These are phyloP conservation scores for Penicillium glabrum DNA, from an alignment of 2,329 filamentous ascomycete genomes.

Conservation along the genomic window DNA sequence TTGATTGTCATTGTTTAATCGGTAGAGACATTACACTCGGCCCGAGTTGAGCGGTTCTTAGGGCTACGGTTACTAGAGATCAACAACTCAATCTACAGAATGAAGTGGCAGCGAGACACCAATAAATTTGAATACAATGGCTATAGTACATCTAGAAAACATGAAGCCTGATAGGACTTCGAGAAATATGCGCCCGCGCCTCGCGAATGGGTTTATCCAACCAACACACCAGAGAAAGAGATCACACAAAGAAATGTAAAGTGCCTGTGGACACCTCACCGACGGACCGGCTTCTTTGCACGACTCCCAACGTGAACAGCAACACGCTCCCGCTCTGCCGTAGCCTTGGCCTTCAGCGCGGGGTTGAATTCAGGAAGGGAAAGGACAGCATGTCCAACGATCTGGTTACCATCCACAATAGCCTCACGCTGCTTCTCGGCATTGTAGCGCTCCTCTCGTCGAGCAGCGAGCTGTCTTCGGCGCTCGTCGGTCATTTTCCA, in stretches of 20 bases:
- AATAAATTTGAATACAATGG: slow-evolving; percentile 23
- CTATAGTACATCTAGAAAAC: slow-evolving; percentile 28
- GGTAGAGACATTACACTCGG: neutral
- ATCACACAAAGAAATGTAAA: slow-evolving; percentile 22
- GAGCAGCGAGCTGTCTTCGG: slow-evolving; percentile 62
- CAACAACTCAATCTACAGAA: neutral
- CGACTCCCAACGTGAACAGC: slow-evolving; percentile 27
- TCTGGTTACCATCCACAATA: slow-evolving; percentile 52
- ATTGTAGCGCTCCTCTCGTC: slow-evolving; percentile 53
- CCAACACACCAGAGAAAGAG: slow-evolving; percentile 22
- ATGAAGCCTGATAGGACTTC: slow-evolving; percentile 25
- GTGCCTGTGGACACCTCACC: slow-evolving; percentile 13
- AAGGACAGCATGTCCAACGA: slow-evolving; percentile 36
- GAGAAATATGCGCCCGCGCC: slow-evolving; percentile 34
- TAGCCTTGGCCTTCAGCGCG: slow-evolving; percentile 23
- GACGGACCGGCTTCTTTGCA: slow-evolving; percentile 17
- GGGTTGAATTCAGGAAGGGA: slow-evolving; percentile 35
- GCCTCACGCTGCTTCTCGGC: slow-evolving; percentile 60
- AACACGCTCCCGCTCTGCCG: slow-evolving; percentile 27
- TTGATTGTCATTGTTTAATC: neutral
- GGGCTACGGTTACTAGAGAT: neutral
- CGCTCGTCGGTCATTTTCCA: slow-evolving; percentile 79
- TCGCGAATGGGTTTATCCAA: slow-evolving; percentile 28
- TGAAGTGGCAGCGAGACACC: slow-evolving; percentile 14
- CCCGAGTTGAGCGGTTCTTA: neutral